phyloP scores from a whole-genome alignment of 306 rosid species.

The Rosa chinensis region DNA sequence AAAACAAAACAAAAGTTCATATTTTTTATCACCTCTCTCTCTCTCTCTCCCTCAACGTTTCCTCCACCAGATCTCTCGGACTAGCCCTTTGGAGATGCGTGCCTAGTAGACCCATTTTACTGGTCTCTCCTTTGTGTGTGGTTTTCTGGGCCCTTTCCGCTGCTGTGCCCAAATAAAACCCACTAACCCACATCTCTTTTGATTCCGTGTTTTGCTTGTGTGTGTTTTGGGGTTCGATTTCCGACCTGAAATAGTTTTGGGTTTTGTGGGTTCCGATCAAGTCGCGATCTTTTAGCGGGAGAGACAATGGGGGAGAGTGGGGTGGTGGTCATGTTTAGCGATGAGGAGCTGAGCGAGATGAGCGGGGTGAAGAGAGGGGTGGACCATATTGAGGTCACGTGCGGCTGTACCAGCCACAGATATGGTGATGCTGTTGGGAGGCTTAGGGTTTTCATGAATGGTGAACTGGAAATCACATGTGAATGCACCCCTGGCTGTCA shows the following conservation, averaged over 20 bases:
- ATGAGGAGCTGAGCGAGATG: constrained; percentile 84
- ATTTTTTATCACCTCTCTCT: background rate
- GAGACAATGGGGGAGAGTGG: constrained; percentile 47
- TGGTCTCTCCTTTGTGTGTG: background rate
- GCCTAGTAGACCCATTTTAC: constrained; percentile 29
- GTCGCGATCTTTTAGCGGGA: constrained; percentile 24
- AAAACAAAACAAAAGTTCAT: background rate
- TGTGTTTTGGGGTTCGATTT: constrained; percentile 33
- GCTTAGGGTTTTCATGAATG: constrained; percentile 96
- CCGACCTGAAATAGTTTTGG: constrained; percentile 16
- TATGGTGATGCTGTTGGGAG: constrained; percentile 98
- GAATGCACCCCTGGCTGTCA: constrained; percentile 99
- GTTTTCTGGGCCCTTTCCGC: constrained; percentile 25
- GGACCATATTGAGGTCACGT: constrained; percentile 82
- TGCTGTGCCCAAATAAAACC: constrained; percentile 25
- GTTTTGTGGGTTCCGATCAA: constrained; percentile 36
- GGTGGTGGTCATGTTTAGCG: constrained; percentile 54
- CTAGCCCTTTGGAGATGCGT: constrained; percentile 48
- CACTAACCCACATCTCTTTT: constrained; percentile 23
- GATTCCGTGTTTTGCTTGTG: constrained; percentile 23
- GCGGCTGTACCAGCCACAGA: constrained; percentile 95
- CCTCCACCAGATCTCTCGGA: constrained; percentile 64
- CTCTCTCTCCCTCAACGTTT: constrained; percentile 37
- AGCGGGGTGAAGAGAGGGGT: constrained; percentile 69
- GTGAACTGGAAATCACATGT: constrained; percentile 81